A percentile compares a stretch with the other conserved stretches of the same genome.
Evolutionary conservation across 331 rosid species (phyloP).

Genomic region (Arachis monticola): DNA sequence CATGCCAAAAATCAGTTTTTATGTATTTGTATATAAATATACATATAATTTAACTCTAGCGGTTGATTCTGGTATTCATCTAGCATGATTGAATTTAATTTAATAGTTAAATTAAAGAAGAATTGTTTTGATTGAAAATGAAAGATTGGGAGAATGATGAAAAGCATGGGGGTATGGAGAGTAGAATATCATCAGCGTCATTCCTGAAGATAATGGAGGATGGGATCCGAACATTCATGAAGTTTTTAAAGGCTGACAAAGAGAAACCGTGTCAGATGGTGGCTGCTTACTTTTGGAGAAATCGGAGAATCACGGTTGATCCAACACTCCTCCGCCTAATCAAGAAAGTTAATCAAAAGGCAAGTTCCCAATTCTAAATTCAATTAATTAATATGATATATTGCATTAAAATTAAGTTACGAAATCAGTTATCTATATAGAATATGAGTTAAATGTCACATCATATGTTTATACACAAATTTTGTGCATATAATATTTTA

Average conservation of each 20-base stretch:
- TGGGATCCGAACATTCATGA: slow-evolving; percentile 81
- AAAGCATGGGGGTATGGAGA: slow-evolving; percentile 53
- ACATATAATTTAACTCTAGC: too few relatives aligned
- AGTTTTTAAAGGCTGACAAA: slow-evolving; percentile 75
- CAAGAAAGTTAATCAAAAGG: slow-evolving; percentile 88
- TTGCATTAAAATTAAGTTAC: too few relatives aligned
- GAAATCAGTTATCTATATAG: too few relatives aligned
- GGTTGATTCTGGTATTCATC: too few relatives aligned
- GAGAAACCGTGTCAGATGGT: slow-evolving; percentile 68
- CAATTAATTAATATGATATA: too few relatives aligned
- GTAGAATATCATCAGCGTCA: slow-evolving; percentile 66
- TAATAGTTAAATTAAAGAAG: neutral
- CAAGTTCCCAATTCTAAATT: slow-evolving; percentile 35
- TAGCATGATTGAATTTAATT: too few relatives aligned
- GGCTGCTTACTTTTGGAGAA: slow-evolving; percentile 62
- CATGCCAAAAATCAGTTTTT: too few relatives aligned
- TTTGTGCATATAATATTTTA: too few relatives aligned
- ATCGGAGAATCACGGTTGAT: slow-evolving; percentile 64
- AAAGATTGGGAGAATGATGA: slow-evolving; percentile 58
- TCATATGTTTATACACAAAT: too few relatives aligned
- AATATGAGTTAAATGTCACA: too few relatives aligned
- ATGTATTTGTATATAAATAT: too few relatives aligned
- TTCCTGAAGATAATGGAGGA: slow-evolving; percentile 82
- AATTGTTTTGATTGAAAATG: too few relatives aligned
- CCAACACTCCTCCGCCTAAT: slow-evolving; percentile 74